These are phyloP conservation scores for Camellia lanceoleosa DNA, from an alignment of 148 eudicot species.

Conservation along the genomic window DNA sequence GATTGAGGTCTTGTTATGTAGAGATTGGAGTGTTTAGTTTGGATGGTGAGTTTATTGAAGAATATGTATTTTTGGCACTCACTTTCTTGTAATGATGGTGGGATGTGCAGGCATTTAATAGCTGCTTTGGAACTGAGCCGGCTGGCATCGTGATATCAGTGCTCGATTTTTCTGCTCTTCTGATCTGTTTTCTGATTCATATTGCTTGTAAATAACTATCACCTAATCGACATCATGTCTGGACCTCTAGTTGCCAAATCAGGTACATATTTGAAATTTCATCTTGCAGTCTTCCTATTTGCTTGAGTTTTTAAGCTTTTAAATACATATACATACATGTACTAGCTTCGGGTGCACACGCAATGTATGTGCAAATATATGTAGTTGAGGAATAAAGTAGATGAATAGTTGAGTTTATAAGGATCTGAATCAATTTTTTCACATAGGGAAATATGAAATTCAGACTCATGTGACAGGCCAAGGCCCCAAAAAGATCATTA, in stretches of 20 bases:
- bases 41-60: background rate
- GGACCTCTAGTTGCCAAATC: conserved; percentile 22
- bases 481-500: too few relatives aligned
- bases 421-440: too few relatives aligned
- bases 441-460: too few relatives aligned
- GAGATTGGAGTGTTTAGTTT: conserved; percentile 5
- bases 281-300: background rate
- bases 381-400: too few relatives aligned
- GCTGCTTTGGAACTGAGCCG: background rate
- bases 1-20: background rate
- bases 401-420: too few relatives aligned
- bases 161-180: conserved; percentile 16
- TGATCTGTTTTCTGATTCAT: background rate
- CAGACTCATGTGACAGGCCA: too few relatives aligned
- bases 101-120: conserved; percentile 17
- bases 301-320: background rate
- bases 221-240: conserved; percentile 20
- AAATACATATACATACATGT: too few relatives aligned
- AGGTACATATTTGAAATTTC: conserved; percentile 10
- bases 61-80: background rate
- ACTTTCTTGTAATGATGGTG: conserved; percentile 4
- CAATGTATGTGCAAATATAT: too few relatives aligned
- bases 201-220: background rate
- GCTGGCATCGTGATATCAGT: conserved; percentile 19
- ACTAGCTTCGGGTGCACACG: too few relatives aligned